Evolutionary conservation across 345 rosid species (phyloP).

Genomic region (Citrus inodora): DNA sequence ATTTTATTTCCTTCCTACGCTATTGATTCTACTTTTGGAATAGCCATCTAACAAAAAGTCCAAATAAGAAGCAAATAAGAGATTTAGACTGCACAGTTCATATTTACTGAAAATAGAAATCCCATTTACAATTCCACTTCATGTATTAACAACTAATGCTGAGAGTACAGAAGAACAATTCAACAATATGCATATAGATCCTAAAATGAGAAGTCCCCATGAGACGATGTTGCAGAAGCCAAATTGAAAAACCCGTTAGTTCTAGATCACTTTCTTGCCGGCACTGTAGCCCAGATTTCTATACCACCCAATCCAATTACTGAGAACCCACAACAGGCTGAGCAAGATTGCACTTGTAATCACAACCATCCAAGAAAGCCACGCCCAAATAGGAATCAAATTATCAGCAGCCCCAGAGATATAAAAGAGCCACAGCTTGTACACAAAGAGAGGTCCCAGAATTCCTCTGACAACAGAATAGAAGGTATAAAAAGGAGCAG

Average conservation of each 20-base stretch:
- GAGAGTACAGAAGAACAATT: background rate
- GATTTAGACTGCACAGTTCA: background rate
- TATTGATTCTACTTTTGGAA: background rate
- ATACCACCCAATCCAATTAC: slow-evolving; percentile 58
- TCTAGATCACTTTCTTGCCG: slow-evolving; percentile 26
- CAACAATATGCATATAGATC: background rate
- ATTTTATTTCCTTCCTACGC: background rate
- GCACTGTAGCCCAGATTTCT: slow-evolving; percentile 28
- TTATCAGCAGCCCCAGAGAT: slow-evolving; percentile 33
- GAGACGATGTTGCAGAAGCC: background rate
- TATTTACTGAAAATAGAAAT: background rate
- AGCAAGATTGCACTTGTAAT: slow-evolving; percentile 49
- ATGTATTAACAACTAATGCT: background rate
- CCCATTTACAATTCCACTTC: background rate
- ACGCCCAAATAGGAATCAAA: slow-evolving; percentile 68
- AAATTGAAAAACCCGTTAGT: background rate
- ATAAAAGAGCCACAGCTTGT: slow-evolving; percentile 50
- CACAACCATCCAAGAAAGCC: slow-evolving; percentile 83
- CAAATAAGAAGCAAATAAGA: background rate
- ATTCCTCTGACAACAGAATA: slow-evolving; percentile 66
- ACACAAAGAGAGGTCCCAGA: slow-evolving; percentile 54
- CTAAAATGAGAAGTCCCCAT: background rate
- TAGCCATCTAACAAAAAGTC: background rate
- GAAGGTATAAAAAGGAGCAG: slow-evolving; percentile 50
- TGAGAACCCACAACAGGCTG: slow-evolving; percentile 61